These are phyloP conservation scores for Theileria equi DNA, from an alignment of 169 alveolate genomes.

Conservation along the genomic window DNA sequence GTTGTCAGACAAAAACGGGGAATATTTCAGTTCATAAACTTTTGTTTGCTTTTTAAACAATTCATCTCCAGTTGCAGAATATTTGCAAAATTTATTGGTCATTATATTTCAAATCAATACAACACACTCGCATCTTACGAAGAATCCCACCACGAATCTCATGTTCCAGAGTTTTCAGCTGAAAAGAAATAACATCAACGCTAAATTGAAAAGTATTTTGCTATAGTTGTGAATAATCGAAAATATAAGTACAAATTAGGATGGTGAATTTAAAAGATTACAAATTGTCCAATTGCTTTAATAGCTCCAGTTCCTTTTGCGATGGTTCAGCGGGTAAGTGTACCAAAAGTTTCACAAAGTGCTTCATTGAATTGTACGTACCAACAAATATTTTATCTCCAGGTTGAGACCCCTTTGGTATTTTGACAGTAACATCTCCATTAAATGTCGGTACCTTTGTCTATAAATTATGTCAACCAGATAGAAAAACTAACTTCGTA, in stretches of 20 bases:
- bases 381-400: constrained; percentile 51
- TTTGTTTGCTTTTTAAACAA: background rate
- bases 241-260: background rate
- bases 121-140: too few relatives aligned
- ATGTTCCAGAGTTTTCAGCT: too few relatives aligned
- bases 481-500: constrained; percentile 18
- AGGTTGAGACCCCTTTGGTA: constrained; percentile 46
- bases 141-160: too few relatives aligned
- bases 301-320: constrained; percentile 24
- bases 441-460: constrained; percentile 30
- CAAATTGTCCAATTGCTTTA: constrained; percentile 13
- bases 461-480: constrained; percentile 3
- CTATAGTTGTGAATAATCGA: background rate
- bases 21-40: background rate
- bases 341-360: constrained; percentile 19
- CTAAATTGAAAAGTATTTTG: background rate
- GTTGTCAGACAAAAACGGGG: background rate
- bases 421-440: constrained; percentile 15
- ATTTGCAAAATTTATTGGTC: too few relatives aligned
- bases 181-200: too few relatives aligned
- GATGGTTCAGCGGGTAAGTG: constrained; percentile 32
- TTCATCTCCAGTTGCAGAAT: background rate
- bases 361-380: constrained; percentile 39
- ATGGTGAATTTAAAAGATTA: background rate
- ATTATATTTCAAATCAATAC: too few relatives aligned